A percentile compares a stretch with the other conserved stretches of the same genome.
These are phyloP conservation scores for Ceratobasidium sp. DNA, from an alignment of 1,284 basidiomycete genomes.

Conservation along the genomic window DNA sequence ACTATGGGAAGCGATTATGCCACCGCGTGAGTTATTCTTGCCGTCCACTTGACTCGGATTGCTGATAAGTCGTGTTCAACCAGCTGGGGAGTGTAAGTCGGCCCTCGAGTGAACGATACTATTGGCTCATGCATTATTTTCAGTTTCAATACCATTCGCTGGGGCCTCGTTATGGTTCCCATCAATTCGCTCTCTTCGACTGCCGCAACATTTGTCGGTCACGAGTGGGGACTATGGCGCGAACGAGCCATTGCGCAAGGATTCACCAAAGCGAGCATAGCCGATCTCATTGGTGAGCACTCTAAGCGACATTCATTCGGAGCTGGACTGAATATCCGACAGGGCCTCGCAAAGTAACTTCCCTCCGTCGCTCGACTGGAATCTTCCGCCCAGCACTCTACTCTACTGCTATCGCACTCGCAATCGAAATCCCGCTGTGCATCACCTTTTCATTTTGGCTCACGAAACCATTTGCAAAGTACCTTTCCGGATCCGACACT, in stretches of 20 bases:
- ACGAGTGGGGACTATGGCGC: constrained; percentile 41
- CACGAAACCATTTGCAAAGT: constrained; percentile 41
- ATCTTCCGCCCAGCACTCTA: constrained; percentile 42
- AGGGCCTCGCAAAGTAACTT: constrained; percentile 19
- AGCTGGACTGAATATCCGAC: not conserved
- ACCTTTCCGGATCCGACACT: constrained; percentile 40
- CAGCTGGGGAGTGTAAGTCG: constrained; percentile 42
- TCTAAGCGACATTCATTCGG: not conserved
- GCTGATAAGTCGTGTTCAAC: not conserved
- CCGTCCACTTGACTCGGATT: not conserved
- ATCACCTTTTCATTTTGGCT: constrained; percentile 41
- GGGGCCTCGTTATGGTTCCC: constrained; percentile 44
- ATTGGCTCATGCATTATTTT: not conserved
- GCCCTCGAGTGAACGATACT: not conserved
- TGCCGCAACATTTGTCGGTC: constrained; percentile 42
- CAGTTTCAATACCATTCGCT: constrained; percentile 44
- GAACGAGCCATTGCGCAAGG: constrained; percentile 14
- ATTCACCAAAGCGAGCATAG: constrained; percentile 17
- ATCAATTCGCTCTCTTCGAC: constrained; percentile 42
- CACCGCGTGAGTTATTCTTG: constrained; percentile 37
- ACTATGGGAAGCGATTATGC: constrained; percentile 41
- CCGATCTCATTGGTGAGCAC: constrained; percentile 36
- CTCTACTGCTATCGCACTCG: constrained; percentile 40
- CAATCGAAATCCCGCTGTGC: constrained; percentile 43
- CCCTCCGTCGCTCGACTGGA: constrained; percentile 31